Evolutionary conservation across 306 rosid species (phyloP).

Genomic region (Prunus persica): Prunus_persica_NCBIv2 NC_034013.1:17423001-17423500

Average conservation of each 20-base stretch:
- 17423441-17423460: not conserved
- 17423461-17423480: not conserved
- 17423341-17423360: slow-evolving; percentile 6
- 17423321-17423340: not conserved
- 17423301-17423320: not conserved
- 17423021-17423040: not conserved
- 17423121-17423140: not conserved
- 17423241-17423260: slow-evolving; percentile 35
- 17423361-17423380: slow-evolving; percentile 32
- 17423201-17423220: slow-evolving; percentile 24
- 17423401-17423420: slow-evolving; percentile 61
- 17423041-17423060: not conserved
- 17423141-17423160: not conserved
- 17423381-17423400: slow-evolving; percentile 41
- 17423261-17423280: not conserved
- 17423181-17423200: slow-evolving; percentile 7
- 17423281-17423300: not conserved
- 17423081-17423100: not conserved
- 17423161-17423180: not conserved
- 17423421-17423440: slow-evolving; percentile 28
- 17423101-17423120: not conserved
- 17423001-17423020: not conserved
- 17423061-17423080: not conserved
- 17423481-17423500: not conserved
- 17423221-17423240: slow-evolving; percentile 42